Percentiles rank a stretch among this genome's conserved stretches.
Conservation (phyloP, 2,329 filamentous ascomycete species). For the Stagonosporopsis rhizophila region DNA sequence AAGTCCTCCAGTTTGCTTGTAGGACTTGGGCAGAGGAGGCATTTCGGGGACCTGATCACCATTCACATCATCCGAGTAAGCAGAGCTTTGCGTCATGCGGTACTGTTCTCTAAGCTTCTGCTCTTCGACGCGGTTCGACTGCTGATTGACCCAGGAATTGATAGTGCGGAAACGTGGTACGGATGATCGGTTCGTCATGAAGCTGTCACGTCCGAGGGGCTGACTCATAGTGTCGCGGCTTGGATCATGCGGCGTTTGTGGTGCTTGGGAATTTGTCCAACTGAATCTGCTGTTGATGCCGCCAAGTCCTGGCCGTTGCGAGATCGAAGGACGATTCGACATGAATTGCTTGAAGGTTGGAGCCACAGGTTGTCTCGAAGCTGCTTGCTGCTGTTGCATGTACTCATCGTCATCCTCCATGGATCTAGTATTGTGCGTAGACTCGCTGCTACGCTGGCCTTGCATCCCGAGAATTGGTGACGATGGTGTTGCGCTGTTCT, state of each 20-base stretch:
- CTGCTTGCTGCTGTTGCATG: slow-evolving; percentile 27
- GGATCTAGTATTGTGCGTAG: slow-evolving; percentile 44
- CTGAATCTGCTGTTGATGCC: slow-evolving; percentile 47
- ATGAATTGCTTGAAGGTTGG: slow-evolving; percentile 50
- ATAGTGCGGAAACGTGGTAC: slow-evolving; percentile 51
- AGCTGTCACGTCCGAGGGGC: slow-evolving; percentile 41
- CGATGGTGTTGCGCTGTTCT: slow-evolving; percentile 41
- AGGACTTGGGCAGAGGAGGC: slow-evolving; percentile 36
- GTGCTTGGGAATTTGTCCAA: slow-evolving; percentile 51
- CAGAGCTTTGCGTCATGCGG: slow-evolving; percentile 41
- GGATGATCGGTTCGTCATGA: slow-evolving; percentile 46
- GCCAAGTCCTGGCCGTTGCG: slow-evolving; percentile 35
- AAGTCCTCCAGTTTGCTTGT: slow-evolving; percentile 26
- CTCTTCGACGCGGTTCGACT: slow-evolving; percentile 48
- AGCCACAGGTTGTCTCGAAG: slow-evolving; percentile 38
- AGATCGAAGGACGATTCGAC: slow-evolving; percentile 44
- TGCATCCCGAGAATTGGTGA: slow-evolving; percentile 42
- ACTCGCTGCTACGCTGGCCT: slow-evolving; percentile 34
- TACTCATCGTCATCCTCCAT: slow-evolving; percentile 26
- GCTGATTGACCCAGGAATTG: slow-evolving; percentile 52
- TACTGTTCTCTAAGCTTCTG: slow-evolving; percentile 46
- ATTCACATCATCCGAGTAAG: slow-evolving; percentile 30
- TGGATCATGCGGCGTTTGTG: slow-evolving; percentile 48
- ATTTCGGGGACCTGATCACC: slow-evolving; percentile 42
- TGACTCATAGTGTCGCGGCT: slow-evolving; percentile 36